A percentile compares a stretch with the other conserved stretches of the same genome.
phyloP scores from a whole-genome alignment of 805 yeast genomes.

The Cyberlindnera euphorbiae region DNA sequence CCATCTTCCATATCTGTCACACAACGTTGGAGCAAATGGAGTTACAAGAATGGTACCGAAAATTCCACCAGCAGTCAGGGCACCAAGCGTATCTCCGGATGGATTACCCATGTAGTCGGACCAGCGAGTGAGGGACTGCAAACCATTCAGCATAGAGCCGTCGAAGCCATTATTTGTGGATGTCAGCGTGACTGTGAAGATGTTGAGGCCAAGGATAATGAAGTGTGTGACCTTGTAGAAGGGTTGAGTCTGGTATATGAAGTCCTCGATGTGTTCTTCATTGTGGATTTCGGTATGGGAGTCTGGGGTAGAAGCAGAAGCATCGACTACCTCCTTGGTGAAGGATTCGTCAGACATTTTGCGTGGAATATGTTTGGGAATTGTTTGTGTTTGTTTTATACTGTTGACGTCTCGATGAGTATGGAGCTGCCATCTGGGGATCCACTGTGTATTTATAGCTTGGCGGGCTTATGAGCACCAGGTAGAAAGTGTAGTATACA shows the following conservation, averaged over 20 bases:
- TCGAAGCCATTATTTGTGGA: constrained; percentile 44
- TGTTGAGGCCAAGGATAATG: constrained; percentile 29
- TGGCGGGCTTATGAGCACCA: no score
- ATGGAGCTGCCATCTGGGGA: no score
- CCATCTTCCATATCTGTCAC: constrained; percentile 40
- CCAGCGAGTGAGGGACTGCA: constrained; percentile 41
- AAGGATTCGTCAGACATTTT: no score
- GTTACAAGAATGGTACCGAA: constrained; percentile 35
- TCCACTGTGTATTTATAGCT: no score
- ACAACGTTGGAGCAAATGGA: constrained; percentile 25
- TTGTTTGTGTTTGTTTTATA: no score
- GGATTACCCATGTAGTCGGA: constrained; percentile 34
- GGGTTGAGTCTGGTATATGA: constrained; percentile 15
- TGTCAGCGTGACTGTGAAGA: constrained; percentile 38
- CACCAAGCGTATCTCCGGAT: constrained; percentile 34
- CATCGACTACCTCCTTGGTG: no score
- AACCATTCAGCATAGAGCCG: constrained; percentile 45
- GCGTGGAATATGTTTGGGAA: no score
- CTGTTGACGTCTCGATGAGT: no score
- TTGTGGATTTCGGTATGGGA: no score
- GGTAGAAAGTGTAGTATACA: no score
- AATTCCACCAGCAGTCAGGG: constrained; percentile 34
- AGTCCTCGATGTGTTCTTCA: constrained; percentile 3
- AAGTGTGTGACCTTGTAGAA: constrained; percentile 36
- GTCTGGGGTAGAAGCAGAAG: no score